A percentile compares a stretch with the other conserved stretches of the same genome.
These are phyloP conservation scores for Catharanthus roseus DNA, from an alignment of 257 asterid species.

Conservation along the genomic window DNA sequence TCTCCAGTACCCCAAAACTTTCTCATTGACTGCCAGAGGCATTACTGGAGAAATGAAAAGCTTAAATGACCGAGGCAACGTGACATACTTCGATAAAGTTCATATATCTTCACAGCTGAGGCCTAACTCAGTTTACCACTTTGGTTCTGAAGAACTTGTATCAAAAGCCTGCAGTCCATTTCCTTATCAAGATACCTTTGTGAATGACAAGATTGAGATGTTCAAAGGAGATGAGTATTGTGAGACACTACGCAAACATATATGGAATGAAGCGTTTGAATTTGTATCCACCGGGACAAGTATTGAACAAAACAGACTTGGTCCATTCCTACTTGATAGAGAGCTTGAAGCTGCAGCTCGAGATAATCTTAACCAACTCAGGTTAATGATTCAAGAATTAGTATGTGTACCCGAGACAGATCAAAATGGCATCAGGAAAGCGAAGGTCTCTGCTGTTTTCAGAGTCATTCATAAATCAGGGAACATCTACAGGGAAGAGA, in stretches of 20 bases:
- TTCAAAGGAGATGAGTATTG: conserved; percentile 13
- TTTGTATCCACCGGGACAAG: neutral
- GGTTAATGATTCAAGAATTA: conserved; percentile 19
- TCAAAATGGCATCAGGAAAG: neutral
- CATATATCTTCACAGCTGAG: conserved; percentile 15
- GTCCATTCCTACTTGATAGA: conserved; percentile 11
- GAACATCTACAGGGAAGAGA: conserved; percentile 11
- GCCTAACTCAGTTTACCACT: conserved; percentile 5
- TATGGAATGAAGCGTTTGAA: conserved; percentile 17
- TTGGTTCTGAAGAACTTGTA: conserved; percentile 16
- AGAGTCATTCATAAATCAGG: conserved; percentile 12
- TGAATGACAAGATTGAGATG: conserved; percentile 9
- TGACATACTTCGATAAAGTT: conserved; percentile 12
- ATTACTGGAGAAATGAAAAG: conserved; percentile 12
- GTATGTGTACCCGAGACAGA: conserved; percentile 8
- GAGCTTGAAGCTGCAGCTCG: conserved; percentile 1
- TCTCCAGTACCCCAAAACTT: conserved; percentile 13
- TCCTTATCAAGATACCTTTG: conserved; percentile 15
- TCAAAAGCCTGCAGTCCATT: conserved; percentile 11
- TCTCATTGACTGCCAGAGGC: conserved; percentile 17
- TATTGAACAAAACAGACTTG: conserved; percentile 1
- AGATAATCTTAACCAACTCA: conserved; percentile 5
- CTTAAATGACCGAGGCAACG: neutral
- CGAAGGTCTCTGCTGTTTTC: conserved; percentile 8
- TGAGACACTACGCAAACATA: conserved; percentile 9